A percentile compares a stretch with the other conserved stretches of the same genome.
Evolutionary conservation across 352 stramenopile species (phyloP).

Genomic region (Hyphochytrium catenoides): DNA sequence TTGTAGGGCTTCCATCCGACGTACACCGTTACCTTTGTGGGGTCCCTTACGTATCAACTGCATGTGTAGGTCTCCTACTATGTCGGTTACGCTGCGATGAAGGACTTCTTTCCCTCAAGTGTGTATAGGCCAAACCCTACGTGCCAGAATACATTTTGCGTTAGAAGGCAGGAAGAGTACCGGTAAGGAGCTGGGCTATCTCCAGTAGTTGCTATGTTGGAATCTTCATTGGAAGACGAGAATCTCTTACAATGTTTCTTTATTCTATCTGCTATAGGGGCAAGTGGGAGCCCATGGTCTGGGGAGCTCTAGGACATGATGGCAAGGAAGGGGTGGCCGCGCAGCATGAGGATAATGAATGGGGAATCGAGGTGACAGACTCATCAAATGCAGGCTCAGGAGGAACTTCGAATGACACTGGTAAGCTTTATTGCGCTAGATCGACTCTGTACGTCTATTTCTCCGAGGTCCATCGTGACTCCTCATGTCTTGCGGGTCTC

Average conservation of each 20-base stretch:
- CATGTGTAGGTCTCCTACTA: conserved; percentile 38
- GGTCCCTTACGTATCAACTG: background rate
- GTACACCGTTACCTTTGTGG: background rate
- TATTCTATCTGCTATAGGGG: conserved; percentile 14
- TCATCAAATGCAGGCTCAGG: conserved; percentile 3
- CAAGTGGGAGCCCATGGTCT: conserved; percentile 40
- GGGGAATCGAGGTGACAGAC: conserved; percentile 47
- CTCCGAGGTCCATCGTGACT: too few relatives aligned
- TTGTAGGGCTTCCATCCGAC: too few relatives aligned
- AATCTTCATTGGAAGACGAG: too few relatives aligned
- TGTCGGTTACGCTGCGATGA: conserved; percentile 57
- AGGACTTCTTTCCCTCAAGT: conserved; percentile 53
- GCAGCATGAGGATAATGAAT: conserved; percentile 51
- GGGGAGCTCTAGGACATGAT: conserved; percentile 25
- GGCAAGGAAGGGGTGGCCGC: conserved; percentile 18
- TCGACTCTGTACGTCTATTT: too few relatives aligned
- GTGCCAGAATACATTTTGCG: conserved; percentile 46
- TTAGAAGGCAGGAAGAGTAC: conserved; percentile 25
- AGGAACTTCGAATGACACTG: conserved; percentile 19
- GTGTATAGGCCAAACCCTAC: conserved; percentile 55
- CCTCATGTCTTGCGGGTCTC: too few relatives aligned
- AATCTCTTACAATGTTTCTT: too few relatives aligned
- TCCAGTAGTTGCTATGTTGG: too few relatives aligned
- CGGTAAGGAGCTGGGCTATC: too few relatives aligned
- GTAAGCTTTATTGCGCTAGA: too few relatives aligned